Evolutionary conservation across 106 monocot species (phyloP), one percentile per base, ranked within the genome.

Genomic region (Allium sativum): DNA sequence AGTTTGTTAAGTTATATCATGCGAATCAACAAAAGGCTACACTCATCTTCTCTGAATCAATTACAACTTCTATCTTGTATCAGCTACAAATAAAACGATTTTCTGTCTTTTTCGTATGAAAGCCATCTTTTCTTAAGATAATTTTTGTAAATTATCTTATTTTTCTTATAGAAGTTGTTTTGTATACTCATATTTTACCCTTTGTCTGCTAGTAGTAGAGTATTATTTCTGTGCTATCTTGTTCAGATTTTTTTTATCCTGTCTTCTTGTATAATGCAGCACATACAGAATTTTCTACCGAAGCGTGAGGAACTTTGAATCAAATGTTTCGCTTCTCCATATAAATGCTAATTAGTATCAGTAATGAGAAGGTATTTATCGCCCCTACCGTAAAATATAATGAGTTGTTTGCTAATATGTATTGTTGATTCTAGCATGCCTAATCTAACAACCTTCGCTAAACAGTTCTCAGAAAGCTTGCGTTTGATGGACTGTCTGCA

Each of bases 401-500:
- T 51, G 42, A 31, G 1, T 31, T 31, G 20, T 18, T 18, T 45
- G 9, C 19, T 52, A 13, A 42, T 45, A 17, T 43, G 7, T 41
- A 14, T 61, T 74, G 13, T 16, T 55, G 40, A 44, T 40, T 46
- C 12, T 40, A 65, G 48, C 4, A 40, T 19, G 42, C 59, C 3
- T 10, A 19, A 14, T 40, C n/a, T 70, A 45, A 44, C 9, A 40
- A 48, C 50, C 10, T 15, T 52, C 21, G 7, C 19, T 43, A 10
- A 40, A 61, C 82, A 87, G 84, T 58, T 79, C 59, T 58, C 84
- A 73, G 75, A 77, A 52, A 64, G 60, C 67, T 43, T 61, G n/a
- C 42, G 56, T 22, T 85, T 84, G 70, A 84, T 88, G 84, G 79
- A 82, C 88, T 70, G 82, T 60, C 53, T 54, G 46, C 76, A 70